Evolutionary conservation across 23 red algal genomes (phyloP), one percentile per base, ranked within the genome.

Genomic region (Agarophyton chilense): DNA sequence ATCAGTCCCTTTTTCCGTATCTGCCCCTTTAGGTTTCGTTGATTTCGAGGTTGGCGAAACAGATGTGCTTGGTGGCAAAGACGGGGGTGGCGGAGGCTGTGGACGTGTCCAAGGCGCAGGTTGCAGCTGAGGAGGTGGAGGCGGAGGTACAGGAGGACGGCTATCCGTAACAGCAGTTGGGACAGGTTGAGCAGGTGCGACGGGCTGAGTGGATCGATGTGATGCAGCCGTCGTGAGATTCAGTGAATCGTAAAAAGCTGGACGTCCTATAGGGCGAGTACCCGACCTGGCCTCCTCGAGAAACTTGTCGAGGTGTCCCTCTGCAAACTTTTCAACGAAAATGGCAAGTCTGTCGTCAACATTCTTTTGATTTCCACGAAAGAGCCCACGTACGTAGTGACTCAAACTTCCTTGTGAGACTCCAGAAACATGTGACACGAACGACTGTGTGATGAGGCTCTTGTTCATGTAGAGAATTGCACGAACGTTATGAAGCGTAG

Each of bases 401-500:
- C 68, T 78, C 50, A 90, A 66, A 22, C 58, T 78, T 16, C 86
- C 73, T 52, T 90, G 86, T 19, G 72, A 78, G 16, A 90, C 86
- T 17, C 86, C 86, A 29, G 86, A 79, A 49, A 78, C 65, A 49
- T 90, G 86, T 5, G 72, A 78, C 24, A 90, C 73, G 52, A 90
- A 90, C 8, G 86, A 90, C 32, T 90, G 86, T 0, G 86, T 90
- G 7, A 90, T 87, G 40, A 87, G 82, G 31, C 54, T 87, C 52
- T 75, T 72, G 52, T 87, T 87, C 44, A 87, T 68, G 82, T 73
- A 87, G 21, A 87, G 82, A 60, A 87, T 87, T 10, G 82, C 82
- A 21, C 82, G 82, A 0, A 87, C 66, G 44, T 87, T 60, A 36
- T 87, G 82, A 8, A 87, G 82, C 16, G 82, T 87, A 14, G 64